Base-by-base conservation (phyloP, 148 eudicot genomes). In the Dianthus caryophyllus region DNA sequence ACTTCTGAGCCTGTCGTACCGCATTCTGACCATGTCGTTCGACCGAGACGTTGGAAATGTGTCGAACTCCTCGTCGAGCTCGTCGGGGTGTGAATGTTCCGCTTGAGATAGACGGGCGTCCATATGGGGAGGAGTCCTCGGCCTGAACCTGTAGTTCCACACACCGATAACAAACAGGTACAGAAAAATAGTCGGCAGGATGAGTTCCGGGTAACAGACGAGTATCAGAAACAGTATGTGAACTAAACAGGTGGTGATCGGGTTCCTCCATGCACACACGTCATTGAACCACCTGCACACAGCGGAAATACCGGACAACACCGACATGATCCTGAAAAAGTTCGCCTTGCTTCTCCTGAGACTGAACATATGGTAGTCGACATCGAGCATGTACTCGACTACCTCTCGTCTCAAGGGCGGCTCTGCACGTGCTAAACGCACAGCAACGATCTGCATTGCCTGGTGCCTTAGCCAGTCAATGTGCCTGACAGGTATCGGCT, bases 311-410 rank as follows among this genome's bases (percentile, higher is more conserved):
- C 95, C 91, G 0, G 96, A 83, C 4, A 93, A 72, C 0, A 90
- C 81, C 2, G 84, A 81, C 91, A 93, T 84, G 51, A 93, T 93
- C 43, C 98, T 83, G 60, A 60, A 24, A 71, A 93, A 88, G 50
- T 90, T 93, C 46, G 98, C 98, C 61, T 90, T 93, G 86, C 96
- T 89, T 49, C 95, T 68, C 52, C 98, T 79, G 9, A 93, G 73
- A 47, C 95, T 87, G 73, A 79, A 93, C 92, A 93, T 87, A 55
- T 90, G 89, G 80, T 79, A 80, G 73, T 93, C 98, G 22, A 84
- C 89, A 56, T 92, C 98, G 18, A 92, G 75, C 98, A 92, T 92
- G 77, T 87, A 92, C 75, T 87, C 96, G 2, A 90, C 94, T 2
- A 78, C 70, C 83, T 93, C 98, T 31, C 83, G 49, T 63, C 95